Conservation (phyloP, 345 rosid species). For the Zanthoxylum bungeanum region DNA sequence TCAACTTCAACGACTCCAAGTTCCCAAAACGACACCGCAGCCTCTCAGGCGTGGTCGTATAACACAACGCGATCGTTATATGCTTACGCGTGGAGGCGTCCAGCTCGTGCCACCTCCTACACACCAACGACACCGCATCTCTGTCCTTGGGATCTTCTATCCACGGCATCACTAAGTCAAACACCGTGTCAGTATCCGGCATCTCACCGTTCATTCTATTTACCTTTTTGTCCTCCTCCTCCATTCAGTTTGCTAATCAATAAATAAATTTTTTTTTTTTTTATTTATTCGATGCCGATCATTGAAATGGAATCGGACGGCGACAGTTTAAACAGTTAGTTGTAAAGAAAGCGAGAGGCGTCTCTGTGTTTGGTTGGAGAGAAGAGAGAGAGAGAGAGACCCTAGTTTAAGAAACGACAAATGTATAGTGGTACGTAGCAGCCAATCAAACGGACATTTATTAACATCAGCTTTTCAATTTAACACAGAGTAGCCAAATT, state of each 20-base stretch:
- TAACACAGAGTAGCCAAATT: too few relatives aligned
- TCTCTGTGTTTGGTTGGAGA: slow-evolving; percentile 13
- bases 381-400: background rate
- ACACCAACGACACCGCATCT: slow-evolving; percentile 73
- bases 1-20: slow-evolving; percentile 76
- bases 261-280: too few relatives aligned
- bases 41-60: slow-evolving; percentile 69
- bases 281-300: too few relatives aligned
- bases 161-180: slow-evolving; percentile 61
- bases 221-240: slow-evolving; percentile 40
- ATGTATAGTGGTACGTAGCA: too few relatives aligned
- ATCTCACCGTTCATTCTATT: slow-evolving; percentile 25
- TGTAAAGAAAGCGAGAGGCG: background rate
- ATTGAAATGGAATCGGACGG: slow-evolving; percentile 29
- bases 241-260: too few relatives aligned
- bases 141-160: slow-evolving; percentile 70
- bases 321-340: slow-evolving; percentile 28
- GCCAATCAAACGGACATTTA: too few relatives aligned
- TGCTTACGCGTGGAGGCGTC: slow-evolving; percentile 82
- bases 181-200: slow-evolving; percentile 61
- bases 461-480: too few relatives aligned
- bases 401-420: too few relatives aligned
- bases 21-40: slow-evolving; percentile 52
- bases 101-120: slow-evolving; percentile 66
- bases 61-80: slow-evolving; percentile 78